Conservation (phyloP, 768 basidiomycete genomes). For the Mycena capillaripes region DNA sequence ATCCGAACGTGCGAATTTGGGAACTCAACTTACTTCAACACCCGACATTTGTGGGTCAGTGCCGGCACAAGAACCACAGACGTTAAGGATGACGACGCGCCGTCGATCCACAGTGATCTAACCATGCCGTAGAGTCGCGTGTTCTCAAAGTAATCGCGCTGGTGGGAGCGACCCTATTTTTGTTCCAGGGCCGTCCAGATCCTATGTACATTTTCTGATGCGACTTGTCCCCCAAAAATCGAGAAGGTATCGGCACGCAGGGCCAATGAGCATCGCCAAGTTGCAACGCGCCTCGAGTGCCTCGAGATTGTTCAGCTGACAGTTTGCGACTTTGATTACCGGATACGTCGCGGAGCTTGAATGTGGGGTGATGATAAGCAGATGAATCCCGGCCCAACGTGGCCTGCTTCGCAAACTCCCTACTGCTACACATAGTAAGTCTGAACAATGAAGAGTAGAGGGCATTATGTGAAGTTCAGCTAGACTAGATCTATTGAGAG, state of each 20-base stretch:
- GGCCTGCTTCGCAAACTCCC: too few relatives aligned
- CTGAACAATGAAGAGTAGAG: too few relatives aligned
- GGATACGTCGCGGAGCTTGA: background rate
- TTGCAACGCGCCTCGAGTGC: background rate
- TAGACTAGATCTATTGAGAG: too few relatives aligned
- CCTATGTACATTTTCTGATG: too few relatives aligned
- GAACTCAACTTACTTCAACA: background rate
- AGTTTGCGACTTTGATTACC: background rate
- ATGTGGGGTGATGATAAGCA: background rate
- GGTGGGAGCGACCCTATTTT: too few relatives aligned
- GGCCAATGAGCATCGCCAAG: background rate
- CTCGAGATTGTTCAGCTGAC: background rate
- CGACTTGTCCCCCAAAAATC: too few relatives aligned
- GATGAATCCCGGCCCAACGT: background rate
- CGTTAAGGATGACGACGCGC: background rate
- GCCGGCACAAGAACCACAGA: background rate
- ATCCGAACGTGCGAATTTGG: background rate
- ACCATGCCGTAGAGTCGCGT: background rate
- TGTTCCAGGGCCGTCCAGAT: too few relatives aligned
- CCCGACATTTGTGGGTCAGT: background rate
- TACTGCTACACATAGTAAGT: too few relatives aligned
- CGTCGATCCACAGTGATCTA: background rate
- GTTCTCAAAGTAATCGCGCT: too few relatives aligned
- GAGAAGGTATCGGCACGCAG: background rate
- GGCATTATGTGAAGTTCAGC: too few relatives aligned